Evolutionary conservation across 2,329 filamentous ascomycete species (phyloP).

Genomic region (Nannizziopsis arthrosporioides): DNA sequence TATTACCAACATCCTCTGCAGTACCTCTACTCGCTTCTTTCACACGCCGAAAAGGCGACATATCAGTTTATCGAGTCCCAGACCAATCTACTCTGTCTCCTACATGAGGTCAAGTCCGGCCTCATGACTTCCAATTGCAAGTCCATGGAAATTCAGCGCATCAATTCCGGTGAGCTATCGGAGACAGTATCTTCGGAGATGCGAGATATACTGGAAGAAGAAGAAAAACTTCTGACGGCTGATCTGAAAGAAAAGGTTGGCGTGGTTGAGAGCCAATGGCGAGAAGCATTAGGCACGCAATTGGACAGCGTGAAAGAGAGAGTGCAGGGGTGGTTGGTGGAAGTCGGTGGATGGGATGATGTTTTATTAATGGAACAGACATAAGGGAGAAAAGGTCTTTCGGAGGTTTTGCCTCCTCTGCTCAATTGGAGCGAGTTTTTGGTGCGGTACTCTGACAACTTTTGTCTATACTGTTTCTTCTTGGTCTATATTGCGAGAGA

Average conservation of each 20-base stretch:
- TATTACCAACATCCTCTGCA: slow-evolving; percentile 75
- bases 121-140: slow-evolving; percentile 58
- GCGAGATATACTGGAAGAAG: slow-evolving; percentile 49
- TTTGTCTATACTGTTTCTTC: not conserved
- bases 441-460: not conserved
- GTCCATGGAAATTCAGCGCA: slow-evolving; percentile 55
- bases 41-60: slow-evolving; percentile 80
- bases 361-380: slow-evolving; percentile 43
- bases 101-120: slow-evolving; percentile 80
- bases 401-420: slow-evolving; percentile 5
- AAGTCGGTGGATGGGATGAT: slow-evolving; percentile 82
- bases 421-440: slow-evolving; percentile 7
- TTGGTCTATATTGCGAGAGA: slow-evolving; percentile 8
- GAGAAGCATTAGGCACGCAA: slow-evolving; percentile 67
- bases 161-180: slow-evolving; percentile 33
- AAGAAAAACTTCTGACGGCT: slow-evolving; percentile 61
- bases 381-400: slow-evolving; percentile 13
- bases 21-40: slow-evolving; percentile 75
- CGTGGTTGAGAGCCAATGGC: slow-evolving; percentile 84
- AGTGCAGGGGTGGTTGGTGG: slow-evolving; percentile 60
- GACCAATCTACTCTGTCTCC: slow-evolving; percentile 74
- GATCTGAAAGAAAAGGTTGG: slow-evolving; percentile 90
- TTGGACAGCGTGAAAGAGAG: slow-evolving; percentile 62
- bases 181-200: slow-evolving; percentile 38
- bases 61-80: slow-evolving; percentile 97